A percentile compares a stretch with the other conserved stretches of the same genome.
Conservation (phyloP, 805 yeast species). For the Starmerella davenportii region DNA sequence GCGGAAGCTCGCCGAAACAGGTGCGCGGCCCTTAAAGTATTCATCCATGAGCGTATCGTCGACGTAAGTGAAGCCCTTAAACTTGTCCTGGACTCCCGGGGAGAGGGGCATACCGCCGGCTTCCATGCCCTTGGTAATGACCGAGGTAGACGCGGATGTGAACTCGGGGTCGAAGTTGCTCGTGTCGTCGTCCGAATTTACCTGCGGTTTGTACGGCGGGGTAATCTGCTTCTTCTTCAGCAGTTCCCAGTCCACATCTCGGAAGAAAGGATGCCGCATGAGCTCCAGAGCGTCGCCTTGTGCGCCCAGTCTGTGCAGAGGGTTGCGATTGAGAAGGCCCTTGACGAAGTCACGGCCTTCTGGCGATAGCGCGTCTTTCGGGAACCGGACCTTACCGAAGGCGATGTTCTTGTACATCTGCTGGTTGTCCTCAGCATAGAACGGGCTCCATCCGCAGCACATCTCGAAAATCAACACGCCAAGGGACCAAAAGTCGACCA, state of each 20-base stretch:
- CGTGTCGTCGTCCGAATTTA: slow-evolving; percentile 79
- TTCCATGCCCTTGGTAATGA: slow-evolving; percentile 37
- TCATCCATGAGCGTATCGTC: slow-evolving; percentile 89
- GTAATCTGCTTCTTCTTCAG: slow-evolving; percentile 65
- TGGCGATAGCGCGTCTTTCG: slow-evolving; percentile 79
- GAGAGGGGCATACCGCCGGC: slow-evolving; percentile 54
- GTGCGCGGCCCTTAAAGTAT: slow-evolving; percentile 30
- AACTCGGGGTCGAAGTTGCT: slow-evolving; percentile 97
- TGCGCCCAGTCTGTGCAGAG: slow-evolving; percentile 86
- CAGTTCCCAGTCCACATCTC: slow-evolving; percentile 78
- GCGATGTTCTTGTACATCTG: slow-evolving; percentile 99
- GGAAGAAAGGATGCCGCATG: slow-evolving; percentile 79
- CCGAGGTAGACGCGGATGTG: slow-evolving; percentile 73
- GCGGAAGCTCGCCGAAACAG: slow-evolving; percentile 12
- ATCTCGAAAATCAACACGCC: slow-evolving; percentile 94
- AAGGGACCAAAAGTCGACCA: slow-evolving; percentile 98
- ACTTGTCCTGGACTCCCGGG: slow-evolving; percentile 90
- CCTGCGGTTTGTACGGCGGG: slow-evolving; percentile 93
- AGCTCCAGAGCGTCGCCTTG: slow-evolving; percentile 81
- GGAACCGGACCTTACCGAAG: slow-evolving; percentile 92
- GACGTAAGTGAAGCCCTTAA: slow-evolving; percentile 91
- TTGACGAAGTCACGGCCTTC: slow-evolving; percentile 94
- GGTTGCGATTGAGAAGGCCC: slow-evolving; percentile 86
- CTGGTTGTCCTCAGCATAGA: slow-evolving; percentile 92
- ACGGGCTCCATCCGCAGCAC: slow-evolving; percentile 99